Evolutionary conservation across 352 stramenopile species (phyloP), one percentile per base, ranked within the genome.

Genomic region (Phytophthora sansomeana): DNA sequence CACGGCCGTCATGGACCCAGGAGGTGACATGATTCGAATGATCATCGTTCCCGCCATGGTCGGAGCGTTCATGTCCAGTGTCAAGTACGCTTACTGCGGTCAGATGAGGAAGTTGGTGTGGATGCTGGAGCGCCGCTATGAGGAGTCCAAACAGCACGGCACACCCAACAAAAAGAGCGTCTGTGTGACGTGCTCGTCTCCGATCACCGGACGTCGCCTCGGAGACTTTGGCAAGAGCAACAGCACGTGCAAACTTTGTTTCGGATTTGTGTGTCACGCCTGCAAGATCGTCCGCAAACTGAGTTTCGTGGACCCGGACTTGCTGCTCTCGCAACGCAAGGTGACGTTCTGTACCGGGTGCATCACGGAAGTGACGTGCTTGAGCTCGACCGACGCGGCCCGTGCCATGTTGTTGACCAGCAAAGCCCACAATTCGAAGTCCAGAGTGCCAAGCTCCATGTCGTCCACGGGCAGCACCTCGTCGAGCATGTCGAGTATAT

Each of bases 191-290:
- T 74, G 65, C n/a, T 74, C 16, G 33, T 33, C 28, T 1, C 43
- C n/a, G 32, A 35, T 57, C 29, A 28, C 56, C 1, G 33, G 33
- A 10, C 43, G 55, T 1, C n/a, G 26, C 6, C 21, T 57, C n/a
- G 56, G 44, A 28, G 56, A 63, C 43, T 43, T 63, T 36, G 43
- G 56, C 16, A 63, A 63, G 13, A 63, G 35, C 33, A 54, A 63
- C n/a, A 48, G 58, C 32, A 74, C 65, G 47, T 69, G 65, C 47
- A 74, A 74, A 19, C 47, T 74, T 16, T 74, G 59, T 35, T 52
- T 35, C 10, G 58, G 65, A 0, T 13, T 43, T 17, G 46, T 74
- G 14, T 74, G 65, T 35, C 67, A 42, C 35, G 58, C 52, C 33
- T 74, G 65, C 32, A 74, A 67, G 43, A 6, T 55, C 1, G 46